Evolutionary conservation across 345 rosid species (phyloP).

Genomic region (Aegle marmelos): DNA sequence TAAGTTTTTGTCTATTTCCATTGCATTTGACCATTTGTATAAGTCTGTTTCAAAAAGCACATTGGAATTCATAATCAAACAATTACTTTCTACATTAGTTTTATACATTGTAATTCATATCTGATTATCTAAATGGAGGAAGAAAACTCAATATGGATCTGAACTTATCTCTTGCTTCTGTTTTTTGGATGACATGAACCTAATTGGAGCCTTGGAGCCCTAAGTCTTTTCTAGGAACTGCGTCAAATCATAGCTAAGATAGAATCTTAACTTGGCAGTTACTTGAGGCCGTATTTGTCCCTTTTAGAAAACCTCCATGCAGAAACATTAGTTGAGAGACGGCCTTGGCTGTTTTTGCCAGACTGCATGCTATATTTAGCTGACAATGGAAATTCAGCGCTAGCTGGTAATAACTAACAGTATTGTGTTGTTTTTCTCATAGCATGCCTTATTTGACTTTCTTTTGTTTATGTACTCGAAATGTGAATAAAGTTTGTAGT

Average conservation of each 20-base stretch:
- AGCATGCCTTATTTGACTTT: not conserved
- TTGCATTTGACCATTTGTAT: not conserved
- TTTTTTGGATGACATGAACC: not conserved
- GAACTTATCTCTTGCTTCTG: not conserved
- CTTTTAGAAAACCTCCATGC: not conserved
- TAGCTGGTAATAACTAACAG: not conserved
- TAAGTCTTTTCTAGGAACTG: not conserved
- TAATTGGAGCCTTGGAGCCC: not conserved
- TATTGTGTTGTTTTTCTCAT: not conserved
- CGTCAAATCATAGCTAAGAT: not conserved
- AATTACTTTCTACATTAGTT: not conserved
- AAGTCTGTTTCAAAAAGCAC: not conserved
- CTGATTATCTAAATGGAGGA: not conserved
- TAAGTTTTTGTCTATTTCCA: constrained; percentile 36
- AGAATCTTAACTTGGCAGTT: not conserved
- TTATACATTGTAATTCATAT: not conserved
- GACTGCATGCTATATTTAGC: not conserved
- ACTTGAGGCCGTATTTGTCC: not conserved
- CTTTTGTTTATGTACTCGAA: not conserved
- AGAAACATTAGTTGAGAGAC: not conserved
- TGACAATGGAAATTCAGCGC: not conserved
- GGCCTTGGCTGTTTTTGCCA: not conserved
- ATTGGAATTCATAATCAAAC: not conserved
- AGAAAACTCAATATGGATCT: not conserved
- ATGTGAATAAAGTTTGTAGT: not conserved